Conservation (phyloP, 78 protist genomes). For the Dictyostelium firmibasis region DNA sequence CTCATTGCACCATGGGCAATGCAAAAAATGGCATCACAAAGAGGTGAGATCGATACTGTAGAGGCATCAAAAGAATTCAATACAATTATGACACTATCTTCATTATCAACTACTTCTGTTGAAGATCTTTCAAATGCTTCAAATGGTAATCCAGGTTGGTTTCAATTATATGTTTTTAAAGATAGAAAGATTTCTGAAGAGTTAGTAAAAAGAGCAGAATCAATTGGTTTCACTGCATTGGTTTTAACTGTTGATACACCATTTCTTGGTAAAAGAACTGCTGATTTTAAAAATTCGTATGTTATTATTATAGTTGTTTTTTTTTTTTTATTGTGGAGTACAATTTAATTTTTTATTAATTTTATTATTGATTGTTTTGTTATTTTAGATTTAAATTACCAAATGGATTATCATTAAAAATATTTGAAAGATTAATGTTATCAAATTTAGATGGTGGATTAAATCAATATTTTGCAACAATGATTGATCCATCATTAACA, state of each 20-base stretch:
- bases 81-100: constrained; percentile 59
- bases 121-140: constrained; percentile 73
- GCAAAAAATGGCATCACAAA: constrained; percentile 69
- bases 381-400: constrained; percentile 16
- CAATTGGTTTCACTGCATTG: constrained; percentile 62
- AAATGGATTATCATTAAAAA: constrained; percentile 1
- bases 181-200: constrained; percentile 71
- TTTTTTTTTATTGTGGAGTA: too few relatives aligned
- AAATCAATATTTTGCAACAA: constrained; percentile 52
- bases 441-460: constrained; percentile 27
- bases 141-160: constrained; percentile 62
- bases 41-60: constrained; percentile 53
- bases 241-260: constrained; percentile 90
- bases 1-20: constrained; percentile 75
- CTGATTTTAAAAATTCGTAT: constrained; percentile 72
- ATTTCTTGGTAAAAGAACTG: constrained; percentile 75
- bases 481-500: constrained; percentile 80
- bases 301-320: not conserved
- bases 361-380: too few relatives aligned
- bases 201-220: constrained; percentile 78
- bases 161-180: constrained; percentile 86
- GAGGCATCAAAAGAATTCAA: constrained; percentile 54
- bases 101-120: constrained; percentile 63
- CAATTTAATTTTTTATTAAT: too few relatives aligned
- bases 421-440: constrained; percentile 21